Percentiles rank a stretch among this genome's conserved stretches.
Evolutionary conservation across 2,329 filamentous ascomycete genomes (phyloP).

Genomic region (Incumbomyces lentus): DNA sequence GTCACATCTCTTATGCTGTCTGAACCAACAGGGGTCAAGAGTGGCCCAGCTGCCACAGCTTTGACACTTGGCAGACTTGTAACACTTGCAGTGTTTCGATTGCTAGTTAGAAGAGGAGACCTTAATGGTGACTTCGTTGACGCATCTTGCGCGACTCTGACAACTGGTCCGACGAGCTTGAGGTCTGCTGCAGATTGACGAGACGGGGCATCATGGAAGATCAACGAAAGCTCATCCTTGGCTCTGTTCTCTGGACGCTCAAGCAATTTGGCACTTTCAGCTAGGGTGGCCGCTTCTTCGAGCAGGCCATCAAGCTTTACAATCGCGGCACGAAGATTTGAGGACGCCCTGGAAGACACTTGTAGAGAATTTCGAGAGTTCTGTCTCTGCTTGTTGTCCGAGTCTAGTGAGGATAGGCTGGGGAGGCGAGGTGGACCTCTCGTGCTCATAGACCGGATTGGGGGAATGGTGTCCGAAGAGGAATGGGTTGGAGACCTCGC

Average conservation of each 20-base stretch:
- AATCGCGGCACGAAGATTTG: slow-evolving; percentile 1
- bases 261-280: not conserved
- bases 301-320: slow-evolving; percentile 2
- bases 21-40: not conserved
- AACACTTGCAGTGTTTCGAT: not conserved
- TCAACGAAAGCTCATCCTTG: not conserved
- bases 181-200: too few species aligned
- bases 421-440: not conserved
- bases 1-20: not conserved
- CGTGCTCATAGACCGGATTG: slow-evolving; percentile 3
- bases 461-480: not conserved
- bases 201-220: too few species aligned
- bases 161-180: too few species aligned
- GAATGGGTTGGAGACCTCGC: too few species aligned
- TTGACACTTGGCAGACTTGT: not conserved
- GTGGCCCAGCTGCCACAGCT: not conserved
- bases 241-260: not conserved
- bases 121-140: not conserved
- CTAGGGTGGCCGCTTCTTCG: slow-evolving; percentile 1
- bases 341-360: not conserved
- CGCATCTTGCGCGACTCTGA: not conserved
- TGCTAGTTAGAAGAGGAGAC: not conserved
- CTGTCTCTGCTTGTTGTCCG: not conserved
- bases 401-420: not conserved
- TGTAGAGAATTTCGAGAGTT: not conserved